These are phyloP conservation scores for Cladosporium sp. DNA, from an alignment of 2,329 filamentous ascomycete species.

Conservation along the genomic window DNA sequence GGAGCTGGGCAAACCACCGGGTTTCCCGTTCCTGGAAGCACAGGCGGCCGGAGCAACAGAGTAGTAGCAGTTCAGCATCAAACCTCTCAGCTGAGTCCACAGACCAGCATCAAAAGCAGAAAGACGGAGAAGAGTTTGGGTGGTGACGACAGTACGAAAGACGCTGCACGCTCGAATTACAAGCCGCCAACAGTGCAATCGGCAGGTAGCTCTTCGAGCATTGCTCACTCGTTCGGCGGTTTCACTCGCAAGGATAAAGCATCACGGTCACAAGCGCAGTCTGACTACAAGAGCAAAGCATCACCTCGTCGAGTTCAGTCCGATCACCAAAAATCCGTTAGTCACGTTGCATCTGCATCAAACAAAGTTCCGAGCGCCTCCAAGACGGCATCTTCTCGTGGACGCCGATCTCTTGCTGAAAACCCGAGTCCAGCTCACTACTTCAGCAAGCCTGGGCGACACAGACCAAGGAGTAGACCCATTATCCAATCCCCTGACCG, in stretches of 20 bases:
- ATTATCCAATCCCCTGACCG: too few relatives aligned
- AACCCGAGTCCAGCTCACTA: too few relatives aligned
- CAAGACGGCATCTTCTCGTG: neutral
- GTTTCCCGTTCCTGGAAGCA: neutral
- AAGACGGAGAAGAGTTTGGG: too few relatives aligned
- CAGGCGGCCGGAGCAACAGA: neutral
- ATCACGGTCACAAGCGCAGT: too few relatives aligned
- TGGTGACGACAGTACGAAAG: too few relatives aligned
- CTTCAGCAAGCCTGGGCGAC: too few relatives aligned
- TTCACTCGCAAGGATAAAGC: neutral
- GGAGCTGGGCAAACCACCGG: constrained; percentile 1
- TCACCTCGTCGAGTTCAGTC: neutral
- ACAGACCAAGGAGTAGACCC: too few relatives aligned
- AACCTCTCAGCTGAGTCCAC: neutral
- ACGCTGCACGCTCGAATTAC: neutral
- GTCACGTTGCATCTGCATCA: too few relatives aligned
- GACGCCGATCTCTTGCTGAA: neutral
- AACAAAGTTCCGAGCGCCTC: too few relatives aligned
- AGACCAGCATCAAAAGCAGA: too few relatives aligned
- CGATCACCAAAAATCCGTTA: too few relatives aligned
- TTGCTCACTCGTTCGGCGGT: neutral
- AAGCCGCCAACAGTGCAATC: constrained; percentile 5
- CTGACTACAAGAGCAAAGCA: neutral
- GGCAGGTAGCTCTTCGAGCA: neutral
- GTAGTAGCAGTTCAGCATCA: neutral